These are phyloP conservation scores for Eucommia ulmoides DNA, from an alignment of 257 asterid genomes.

Conservation along the genomic window DNA sequence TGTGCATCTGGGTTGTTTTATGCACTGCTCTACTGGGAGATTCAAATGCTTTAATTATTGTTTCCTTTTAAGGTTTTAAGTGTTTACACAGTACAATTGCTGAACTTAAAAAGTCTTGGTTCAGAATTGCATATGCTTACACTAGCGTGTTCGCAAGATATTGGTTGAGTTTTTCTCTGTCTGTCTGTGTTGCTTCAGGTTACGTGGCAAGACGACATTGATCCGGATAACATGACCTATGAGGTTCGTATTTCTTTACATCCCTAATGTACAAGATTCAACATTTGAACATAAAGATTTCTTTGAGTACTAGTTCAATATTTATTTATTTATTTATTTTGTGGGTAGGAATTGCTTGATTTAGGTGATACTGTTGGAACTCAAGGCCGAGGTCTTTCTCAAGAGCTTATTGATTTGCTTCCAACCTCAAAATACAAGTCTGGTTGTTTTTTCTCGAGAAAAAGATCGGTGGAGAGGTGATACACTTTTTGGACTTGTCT, in stretches of 20 bases:
- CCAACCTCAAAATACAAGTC: constrained; percentile 79
- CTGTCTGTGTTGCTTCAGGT: not conserved
- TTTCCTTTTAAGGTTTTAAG: not conserved
- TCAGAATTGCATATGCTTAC: too few relatives aligned
- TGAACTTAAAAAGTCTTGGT: not conserved
- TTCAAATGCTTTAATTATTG: not conserved
- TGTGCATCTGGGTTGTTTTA: not conserved
- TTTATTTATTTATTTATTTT: not conserved
- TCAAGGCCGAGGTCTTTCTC: constrained; percentile 76
- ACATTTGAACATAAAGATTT: not conserved
- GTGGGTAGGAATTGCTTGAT: constrained; percentile 69
- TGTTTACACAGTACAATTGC: not conserved
- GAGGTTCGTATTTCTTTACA: not conserved
- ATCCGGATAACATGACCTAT: not conserved
- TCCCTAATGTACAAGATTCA: not conserved
- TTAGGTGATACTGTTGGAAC: constrained; percentile 87
- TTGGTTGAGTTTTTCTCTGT: not conserved
- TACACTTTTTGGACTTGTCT: not conserved
- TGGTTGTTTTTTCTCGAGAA: constrained; percentile 57
- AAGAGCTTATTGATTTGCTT: constrained; percentile 61
- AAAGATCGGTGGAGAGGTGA: constrained; percentile 67
- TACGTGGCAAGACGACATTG: not conserved
- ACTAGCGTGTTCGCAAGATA: not conserved
- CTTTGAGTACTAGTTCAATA: not conserved
- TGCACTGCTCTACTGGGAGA: not conserved